A percentile compares a stretch with the other conserved stretches of the same genome.
Evolutionary conservation across 2,329 filamentous ascomycete species (phyloP).

Genomic region (Calonectria crousiana): DNA sequence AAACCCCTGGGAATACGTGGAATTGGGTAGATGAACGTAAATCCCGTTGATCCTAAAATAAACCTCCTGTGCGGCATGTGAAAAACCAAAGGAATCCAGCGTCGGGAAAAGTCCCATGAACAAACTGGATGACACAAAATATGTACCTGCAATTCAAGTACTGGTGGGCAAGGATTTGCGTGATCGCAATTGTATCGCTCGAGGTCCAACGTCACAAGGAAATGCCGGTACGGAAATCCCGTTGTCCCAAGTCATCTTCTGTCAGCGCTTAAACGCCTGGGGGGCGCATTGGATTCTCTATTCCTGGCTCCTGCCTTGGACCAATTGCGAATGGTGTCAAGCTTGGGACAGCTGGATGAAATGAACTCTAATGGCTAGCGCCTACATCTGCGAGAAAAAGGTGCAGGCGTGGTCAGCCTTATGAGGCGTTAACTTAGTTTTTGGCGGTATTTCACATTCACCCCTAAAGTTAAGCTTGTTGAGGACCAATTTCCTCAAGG

Average conservation of each 20-base stretch:
- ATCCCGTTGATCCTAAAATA: not conserved
- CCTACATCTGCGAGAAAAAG: not conserved
- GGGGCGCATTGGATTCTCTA: not conserved
- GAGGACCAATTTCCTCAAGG: not conserved
- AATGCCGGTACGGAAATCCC: not conserved
- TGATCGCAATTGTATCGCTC: not conserved
- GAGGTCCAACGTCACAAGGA: not conserved
- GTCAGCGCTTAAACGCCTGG: not conserved
- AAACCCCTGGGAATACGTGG: not conserved
- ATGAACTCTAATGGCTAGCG: not conserved
- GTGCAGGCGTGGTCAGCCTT: not conserved
- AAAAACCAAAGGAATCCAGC: not conserved
- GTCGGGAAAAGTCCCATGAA: not conserved
- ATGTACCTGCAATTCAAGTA: not conserved
- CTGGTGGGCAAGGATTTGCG: not conserved
- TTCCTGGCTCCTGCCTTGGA: not conserved
- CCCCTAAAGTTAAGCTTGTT: not conserved
- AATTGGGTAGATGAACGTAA: too few species aligned
- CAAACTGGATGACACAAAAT: not conserved
- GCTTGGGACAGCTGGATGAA: not conserved
- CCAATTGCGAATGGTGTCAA: not conserved
- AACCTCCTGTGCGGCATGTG: not conserved
- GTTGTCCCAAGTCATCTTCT: not conserved
- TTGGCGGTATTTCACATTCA: too few species aligned
- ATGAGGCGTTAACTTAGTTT: not conserved